These are phyloP conservation scores for Typha latifolia DNA, from an alignment of 176 grass and related monocot genomes.

Conservation along the genomic window DNA sequence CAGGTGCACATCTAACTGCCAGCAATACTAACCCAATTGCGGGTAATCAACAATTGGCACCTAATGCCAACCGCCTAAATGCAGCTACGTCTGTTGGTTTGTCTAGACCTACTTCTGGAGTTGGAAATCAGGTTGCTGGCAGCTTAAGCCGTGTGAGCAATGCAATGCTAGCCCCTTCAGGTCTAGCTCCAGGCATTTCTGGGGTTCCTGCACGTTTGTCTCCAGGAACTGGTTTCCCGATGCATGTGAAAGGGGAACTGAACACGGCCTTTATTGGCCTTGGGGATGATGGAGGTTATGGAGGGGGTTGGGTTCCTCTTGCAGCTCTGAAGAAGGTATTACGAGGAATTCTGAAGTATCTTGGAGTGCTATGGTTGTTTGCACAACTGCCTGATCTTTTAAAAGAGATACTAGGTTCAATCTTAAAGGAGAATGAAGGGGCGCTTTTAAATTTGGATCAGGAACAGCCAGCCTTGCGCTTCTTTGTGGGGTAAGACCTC, in stretches of 20 bases:
- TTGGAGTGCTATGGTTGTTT: constrained; percentile 98
- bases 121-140: constrained; percentile 62
- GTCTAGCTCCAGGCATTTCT: constrained; percentile 62
- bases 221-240: constrained; percentile 61
- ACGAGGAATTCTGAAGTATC: constrained; percentile 96
- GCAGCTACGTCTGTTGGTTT: constrained; percentile 33
- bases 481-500: constrained; percentile 82
- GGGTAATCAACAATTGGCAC: constrained; percentile 38
- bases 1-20: constrained; percentile 42
- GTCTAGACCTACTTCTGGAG: constrained; percentile 53
- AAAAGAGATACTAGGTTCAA: constrained; percentile 94
- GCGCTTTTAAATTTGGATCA: constrained; percentile 99
- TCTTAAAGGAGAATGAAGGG: constrained; percentile 97
- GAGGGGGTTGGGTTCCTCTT: constrained; percentile 97
- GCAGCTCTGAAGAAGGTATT: constrained; percentile 96
- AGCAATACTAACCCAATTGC: constrained; percentile 23
- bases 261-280: constrained; percentile 98
- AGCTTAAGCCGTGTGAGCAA: constrained; percentile 63
- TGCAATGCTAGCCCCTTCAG: constrained; percentile 67
- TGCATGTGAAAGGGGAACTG: constrained; percentile 94
- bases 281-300: constrained; percentile 98
- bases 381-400: constrained; percentile 97
- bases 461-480: constrained; percentile 95
- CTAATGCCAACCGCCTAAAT: constrained; percentile 44
- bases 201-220: constrained; percentile 67